phyloP scores from a whole-genome alignment of 352 stramenopile species.

The Phytophthora constricta region DNA sequence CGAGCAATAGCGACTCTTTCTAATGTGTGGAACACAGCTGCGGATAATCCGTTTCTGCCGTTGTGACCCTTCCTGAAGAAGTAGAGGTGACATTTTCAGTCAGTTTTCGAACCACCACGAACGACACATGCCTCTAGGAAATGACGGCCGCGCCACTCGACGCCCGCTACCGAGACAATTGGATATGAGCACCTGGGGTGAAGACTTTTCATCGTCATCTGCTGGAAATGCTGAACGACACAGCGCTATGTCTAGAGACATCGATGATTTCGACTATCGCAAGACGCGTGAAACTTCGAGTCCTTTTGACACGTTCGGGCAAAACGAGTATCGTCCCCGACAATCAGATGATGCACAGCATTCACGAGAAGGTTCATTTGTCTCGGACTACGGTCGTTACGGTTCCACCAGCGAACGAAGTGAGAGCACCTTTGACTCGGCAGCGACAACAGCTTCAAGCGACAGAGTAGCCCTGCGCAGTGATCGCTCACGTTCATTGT shows the following conservation, averaged over 20 bases:
- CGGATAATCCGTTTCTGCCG: slow-evolving; percentile 28
- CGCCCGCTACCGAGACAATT: slow-evolving; percentile 59
- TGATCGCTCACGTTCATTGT: not conserved
- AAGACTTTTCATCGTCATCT: slow-evolving; percentile 22
- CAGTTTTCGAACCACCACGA: slow-evolving; percentile 23
- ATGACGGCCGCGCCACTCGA: slow-evolving; percentile 36
- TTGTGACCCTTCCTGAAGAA: slow-evolving; percentile 26
- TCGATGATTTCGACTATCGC: slow-evolving; percentile 11
- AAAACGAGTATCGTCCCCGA: slow-evolving; percentile 1
- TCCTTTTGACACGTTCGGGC: slow-evolving; percentile 6
- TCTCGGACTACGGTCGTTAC: slow-evolving; percentile 1
- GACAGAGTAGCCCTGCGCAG: not conserved
- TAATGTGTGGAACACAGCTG: slow-evolving; percentile 27
- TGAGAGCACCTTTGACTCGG: slow-evolving; percentile 1
- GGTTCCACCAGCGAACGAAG: slow-evolving; percentile 11
- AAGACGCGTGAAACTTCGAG: slow-evolving; percentile 6
- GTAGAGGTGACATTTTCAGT: not conserved
- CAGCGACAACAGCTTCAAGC: slow-evolving; percentile 12
- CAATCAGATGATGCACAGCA: not conserved
- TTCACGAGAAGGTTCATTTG: not conserved
- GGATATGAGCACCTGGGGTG: slow-evolving; percentile 49
- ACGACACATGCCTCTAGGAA: slow-evolving; percentile 29
- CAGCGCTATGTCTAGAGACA: not conserved
- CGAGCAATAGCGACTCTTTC: slow-evolving; percentile 65
- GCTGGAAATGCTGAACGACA: not conserved